Percentiles rank a stretch among this genome's conserved stretches.
Conservation (phyloP, 345 rosid species). For the Citrus inodora region DNA sequence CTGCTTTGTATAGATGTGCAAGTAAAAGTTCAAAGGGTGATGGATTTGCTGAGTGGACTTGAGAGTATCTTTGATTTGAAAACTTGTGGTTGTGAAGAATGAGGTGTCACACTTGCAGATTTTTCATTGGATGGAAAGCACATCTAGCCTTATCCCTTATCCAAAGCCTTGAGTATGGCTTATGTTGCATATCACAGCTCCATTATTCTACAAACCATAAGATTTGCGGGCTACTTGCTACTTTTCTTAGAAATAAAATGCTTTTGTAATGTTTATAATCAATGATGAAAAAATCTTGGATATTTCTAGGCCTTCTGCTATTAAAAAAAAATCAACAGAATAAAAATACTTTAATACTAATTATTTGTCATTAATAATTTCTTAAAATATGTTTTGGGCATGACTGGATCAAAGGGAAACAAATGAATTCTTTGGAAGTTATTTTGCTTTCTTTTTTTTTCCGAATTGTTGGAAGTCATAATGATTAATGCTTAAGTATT, state of each 20-base stretch:
- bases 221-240: neutral
- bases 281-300: neutral
- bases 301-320: neutral
- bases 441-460: too few relatives aligned
- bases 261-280: neutral
- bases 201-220: neutral
- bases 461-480: neutral
- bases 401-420: neutral
- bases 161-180: slow-evolving; percentile 8
- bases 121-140: slow-evolving; percentile 30
- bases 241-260: neutral
- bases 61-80: slow-evolving; percentile 15
- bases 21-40: neutral
- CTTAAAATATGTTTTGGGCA: too few relatives aligned
- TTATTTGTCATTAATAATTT: too few relatives aligned
- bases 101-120: slow-evolving; percentile 24
- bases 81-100: slow-evolving; percentile 28
- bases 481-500: too few relatives aligned
- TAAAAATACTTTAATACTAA: neutral
- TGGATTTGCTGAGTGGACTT: neutral
- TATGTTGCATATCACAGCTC: neutral
- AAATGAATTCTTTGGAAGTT: neutral
- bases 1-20: neutral
- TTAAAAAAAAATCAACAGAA: neutral
- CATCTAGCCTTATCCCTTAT: slow-evolving; percentile 38